Evolutionary conservation across 2,329 filamentous ascomycete species (phyloP), one percentile per base, ranked within the genome.

Genomic region (Pyrenophora tritici-repentis): DNA sequence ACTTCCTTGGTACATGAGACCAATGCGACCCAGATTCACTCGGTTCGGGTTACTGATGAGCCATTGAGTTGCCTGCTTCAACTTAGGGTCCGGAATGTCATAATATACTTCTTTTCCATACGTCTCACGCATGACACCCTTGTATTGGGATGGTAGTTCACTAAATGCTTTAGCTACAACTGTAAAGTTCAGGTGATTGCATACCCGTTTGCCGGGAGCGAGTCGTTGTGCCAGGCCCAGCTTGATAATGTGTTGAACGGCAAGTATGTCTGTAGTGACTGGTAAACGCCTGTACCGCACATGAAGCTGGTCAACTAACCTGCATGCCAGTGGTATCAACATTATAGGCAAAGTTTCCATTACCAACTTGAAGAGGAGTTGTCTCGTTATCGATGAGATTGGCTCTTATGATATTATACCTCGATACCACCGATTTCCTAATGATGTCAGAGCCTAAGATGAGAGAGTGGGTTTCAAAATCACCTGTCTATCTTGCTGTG

Each of bases 11-110:
- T 81, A 68, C 14, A 70, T 64, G 17, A 82, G 68, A 1, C 80
- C 79, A 17, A 82, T 74, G 0, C 71, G 75, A 0, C 72, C 80
- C 2, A 82, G 55, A 38, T 81, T 82, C 10, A 81, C 59, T 6
- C 80, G 72, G 55, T 82, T 79, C 0, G 80, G 80, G 49, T 82
- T 83, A 39, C 73, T 69, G 18, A 80, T 80, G 0, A 83, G 60
- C 81, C 80, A 83, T 41, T 82, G 76, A 1, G 78, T 79, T 9
- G 75, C 75, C 18, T 69, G 61, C 22, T 62, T 58, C 16, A 77
- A 60, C 2, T 69, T 70, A 1, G 74, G 71, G 50, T 77, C 76
- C 1, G 71, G 72, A 40, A 75, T 67, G 10, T 73, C 68, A 50
- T 77, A 77, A 38, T 73, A 75, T 1, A 77, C 71, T 10, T 76